Conservation (phyloP, 371 early-diverging fungal genomes). For the Mortierella sp. region DNA sequence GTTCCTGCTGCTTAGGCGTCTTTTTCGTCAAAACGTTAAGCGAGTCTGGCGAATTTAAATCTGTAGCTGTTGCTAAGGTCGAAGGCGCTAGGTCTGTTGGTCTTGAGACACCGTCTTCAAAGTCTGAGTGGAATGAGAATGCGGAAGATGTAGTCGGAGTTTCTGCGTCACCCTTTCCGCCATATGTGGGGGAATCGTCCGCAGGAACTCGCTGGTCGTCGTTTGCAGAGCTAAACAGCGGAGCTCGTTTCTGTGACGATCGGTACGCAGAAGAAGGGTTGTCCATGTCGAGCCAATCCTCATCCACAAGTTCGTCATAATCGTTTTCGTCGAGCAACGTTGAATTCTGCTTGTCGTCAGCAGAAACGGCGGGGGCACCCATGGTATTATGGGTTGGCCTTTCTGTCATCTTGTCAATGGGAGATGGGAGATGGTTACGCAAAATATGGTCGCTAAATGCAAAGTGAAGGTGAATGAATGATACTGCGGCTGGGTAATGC, state of each 20-base stretch:
- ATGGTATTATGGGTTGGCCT: background rate
- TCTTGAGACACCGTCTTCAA: background rate
- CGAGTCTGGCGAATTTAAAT: background rate
- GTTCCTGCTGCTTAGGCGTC: conserved; percentile 3
- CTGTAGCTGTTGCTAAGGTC: background rate
- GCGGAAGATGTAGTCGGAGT: background rate
- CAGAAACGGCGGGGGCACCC: background rate
- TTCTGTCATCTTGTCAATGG: background rate
- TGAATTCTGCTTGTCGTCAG: background rate
- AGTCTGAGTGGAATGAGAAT: background rate
- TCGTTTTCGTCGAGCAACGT: conserved; percentile 5
- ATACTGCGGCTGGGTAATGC: no score
- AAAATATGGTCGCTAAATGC: background rate
- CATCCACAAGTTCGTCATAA: conserved; percentile 32
- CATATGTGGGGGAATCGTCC: background rate
- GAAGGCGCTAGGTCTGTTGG: background rate
- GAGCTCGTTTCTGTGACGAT: background rate
- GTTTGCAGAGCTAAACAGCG: background rate
- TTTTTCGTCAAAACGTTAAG: conserved; percentile 9
- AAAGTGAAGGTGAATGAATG: no score
- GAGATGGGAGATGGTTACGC: background rate
- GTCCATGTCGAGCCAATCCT: conserved; percentile 45
- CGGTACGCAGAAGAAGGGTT: background rate
- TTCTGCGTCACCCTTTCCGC: background rate
- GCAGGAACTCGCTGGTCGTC: conserved; percentile 26